A percentile compares a stretch with the other conserved stretches of the same genome.
These are phyloP conservation scores for Urochloa ruziziensis DNA, from an alignment of 176 grass and related monocot species.

Conservation along the genomic window DNA sequence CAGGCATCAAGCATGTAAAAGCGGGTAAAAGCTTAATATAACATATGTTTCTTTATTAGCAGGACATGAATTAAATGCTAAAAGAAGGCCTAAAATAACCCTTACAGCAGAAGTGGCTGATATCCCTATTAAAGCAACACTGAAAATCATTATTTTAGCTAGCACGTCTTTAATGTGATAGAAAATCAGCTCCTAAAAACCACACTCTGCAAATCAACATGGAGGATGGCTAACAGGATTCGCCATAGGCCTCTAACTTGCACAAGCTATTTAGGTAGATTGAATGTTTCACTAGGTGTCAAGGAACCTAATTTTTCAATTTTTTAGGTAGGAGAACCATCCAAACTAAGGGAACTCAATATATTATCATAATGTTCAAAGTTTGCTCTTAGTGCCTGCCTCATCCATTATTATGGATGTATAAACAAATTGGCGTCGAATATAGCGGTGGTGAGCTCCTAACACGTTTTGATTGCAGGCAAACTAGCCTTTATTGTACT, in stretches of 20 bases:
- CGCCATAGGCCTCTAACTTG: neutral
- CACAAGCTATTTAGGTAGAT: neutral
- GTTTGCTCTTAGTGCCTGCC: neutral
- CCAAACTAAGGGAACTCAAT: neutral
- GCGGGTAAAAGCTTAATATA: neutral
- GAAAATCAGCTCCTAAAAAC: neutral
- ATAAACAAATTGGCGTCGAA: neutral
- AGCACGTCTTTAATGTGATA: neutral
- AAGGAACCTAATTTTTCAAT: neutral
- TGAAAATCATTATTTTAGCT: neutral
- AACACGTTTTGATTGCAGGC: neutral
- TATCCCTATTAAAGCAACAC: neutral
- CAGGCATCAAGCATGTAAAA: slow-evolving; percentile 23
- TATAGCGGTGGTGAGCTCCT: neutral
- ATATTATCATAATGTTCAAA: neutral
- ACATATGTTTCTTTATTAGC: neutral
- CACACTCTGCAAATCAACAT: neutral
- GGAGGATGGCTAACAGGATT: neutral
- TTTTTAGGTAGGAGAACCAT: neutral
- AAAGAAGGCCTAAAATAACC: neutral
- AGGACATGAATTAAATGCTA: neutral
- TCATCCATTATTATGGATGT: neutral
- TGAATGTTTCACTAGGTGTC: neutral
- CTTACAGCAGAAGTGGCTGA: neutral
- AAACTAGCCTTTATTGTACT: too few relatives aligned